Conservation (phyloP, 352 stramenopile species). For the Phytophthora sp. region DNA sequence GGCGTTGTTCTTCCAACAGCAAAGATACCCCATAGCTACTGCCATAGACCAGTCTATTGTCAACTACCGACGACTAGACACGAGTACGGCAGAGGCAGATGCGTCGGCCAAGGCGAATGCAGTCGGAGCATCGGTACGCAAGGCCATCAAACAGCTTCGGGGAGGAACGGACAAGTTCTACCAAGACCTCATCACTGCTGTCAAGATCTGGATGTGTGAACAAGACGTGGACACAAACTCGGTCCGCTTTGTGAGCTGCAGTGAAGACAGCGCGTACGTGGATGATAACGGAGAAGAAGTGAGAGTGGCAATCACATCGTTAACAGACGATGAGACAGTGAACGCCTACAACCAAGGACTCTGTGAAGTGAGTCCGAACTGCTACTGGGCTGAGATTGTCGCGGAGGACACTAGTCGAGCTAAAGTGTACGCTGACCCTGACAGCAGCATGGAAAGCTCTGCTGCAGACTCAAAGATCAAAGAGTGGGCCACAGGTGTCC, state of each 20-base stretch:
- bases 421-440: conserved; percentile 37
- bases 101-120: conserved; percentile 51
- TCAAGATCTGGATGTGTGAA: conserved; percentile 62
- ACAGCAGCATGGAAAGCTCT: conserved; percentile 37
- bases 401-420: conserved; percentile 36
- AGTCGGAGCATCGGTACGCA: conserved; percentile 56
- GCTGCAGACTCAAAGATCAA: conserved; percentile 42
- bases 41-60: not conserved
- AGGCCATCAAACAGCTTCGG: conserved; percentile 68
- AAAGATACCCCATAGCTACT: not conserved
- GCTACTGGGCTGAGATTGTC: conserved; percentile 62
- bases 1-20: conserved; percentile 6
- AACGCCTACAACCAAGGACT: conserved; percentile 38
- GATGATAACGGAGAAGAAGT: conserved; percentile 45
- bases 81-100: conserved; percentile 14
- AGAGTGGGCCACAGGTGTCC: conserved; percentile 57
- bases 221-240: conserved; percentile 32
- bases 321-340: conserved; percentile 35
- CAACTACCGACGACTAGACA: conserved; percentile 31
- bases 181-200: conserved; percentile 58
- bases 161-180: conserved; percentile 70
- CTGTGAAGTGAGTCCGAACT: conserved; percentile 71
- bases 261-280: conserved; percentile 45
- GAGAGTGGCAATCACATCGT: conserved; percentile 20
- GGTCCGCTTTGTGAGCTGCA: conserved; percentile 45